Evolutionary conservation across 768 basidiomycete species (phyloP), one percentile per base, ranked within the genome.

Genomic region (Naganishia randhawae): DNA sequence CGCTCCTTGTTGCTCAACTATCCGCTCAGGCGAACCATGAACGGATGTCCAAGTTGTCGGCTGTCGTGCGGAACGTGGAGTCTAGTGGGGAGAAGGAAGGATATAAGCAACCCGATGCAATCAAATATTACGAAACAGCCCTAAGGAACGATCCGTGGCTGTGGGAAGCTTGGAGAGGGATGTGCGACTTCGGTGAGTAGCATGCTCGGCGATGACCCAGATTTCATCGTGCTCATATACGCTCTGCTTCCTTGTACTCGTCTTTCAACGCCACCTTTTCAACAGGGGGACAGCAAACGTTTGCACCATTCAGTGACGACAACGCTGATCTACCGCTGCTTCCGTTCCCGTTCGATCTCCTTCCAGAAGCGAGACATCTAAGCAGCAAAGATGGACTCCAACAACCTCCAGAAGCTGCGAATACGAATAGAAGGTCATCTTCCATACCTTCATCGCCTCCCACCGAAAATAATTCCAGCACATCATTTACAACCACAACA

Each of bases 161-260:
- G 29, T 79, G 78, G 78, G 78, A 79, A 33, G 78, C 78, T 1
- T 77, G 77, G 66, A 73, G 70, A 11, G 77, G 75, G 1, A 62
- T 79, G 35, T 79, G 77, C 55, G 77, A 78, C 68, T 68, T 75
- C 13, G 78, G 78, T 79, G n/a, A 72, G 75, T 55, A 19, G n/a
- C 7, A 48, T 33, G 42, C 45, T 14, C 16, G 1, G 35, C 32
- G 35, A 1, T n/a, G 27, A 16, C 19, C 3, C 33, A 16, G 13
- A 3, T 19, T n/a, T 29, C 41, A 6, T 13, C 29, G 29, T 22
- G 16, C n/a, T n/a, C 14, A 17, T 27, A 13, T 31, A 19, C 31
- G 3, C 31, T 64, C n/a, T 11, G 16, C 32, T 53, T 35, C 17
- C 5, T 31, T 13, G 19, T 8, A 41, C 11, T 54, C 22, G 31